Percentiles rank a stretch among this genome's conserved stretches.
These are phyloP conservation scores for Nannizzia gypsea DNA, from an alignment of 2,329 filamentous ascomycete species.

Conservation along the genomic window DNA sequence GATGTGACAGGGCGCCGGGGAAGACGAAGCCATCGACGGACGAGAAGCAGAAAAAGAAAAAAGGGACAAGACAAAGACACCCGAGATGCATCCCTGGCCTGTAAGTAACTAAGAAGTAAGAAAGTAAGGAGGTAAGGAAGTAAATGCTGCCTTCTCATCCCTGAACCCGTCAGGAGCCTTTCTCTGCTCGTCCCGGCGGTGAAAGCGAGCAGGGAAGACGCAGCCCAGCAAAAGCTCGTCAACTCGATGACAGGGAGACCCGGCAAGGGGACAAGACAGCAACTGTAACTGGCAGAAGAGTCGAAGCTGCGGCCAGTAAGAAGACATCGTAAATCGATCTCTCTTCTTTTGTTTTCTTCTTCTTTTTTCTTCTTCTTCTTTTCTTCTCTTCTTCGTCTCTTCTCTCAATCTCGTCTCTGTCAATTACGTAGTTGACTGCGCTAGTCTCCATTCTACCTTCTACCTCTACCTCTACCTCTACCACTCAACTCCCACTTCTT, in stretches of 20 bases:
- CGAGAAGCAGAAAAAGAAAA: neutral
- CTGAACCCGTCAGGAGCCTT: neutral
- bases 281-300: too few species aligned
- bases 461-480: neutral
- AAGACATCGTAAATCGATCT: slow-evolving; percentile 1
- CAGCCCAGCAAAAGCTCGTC: too few species aligned
- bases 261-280: neutral
- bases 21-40: neutral
- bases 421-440: neutral
- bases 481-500: neutral
- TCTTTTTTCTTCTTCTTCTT: too few species aligned
- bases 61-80: neutral
- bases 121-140: too few species aligned
- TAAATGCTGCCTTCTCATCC: too few species aligned
- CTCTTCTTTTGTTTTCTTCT: neutral
- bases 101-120: too few species aligned
- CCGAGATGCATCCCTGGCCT: neutral
- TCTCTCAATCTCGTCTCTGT: neutral
- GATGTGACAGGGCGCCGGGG: neutral
- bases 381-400: neutral
- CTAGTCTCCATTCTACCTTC: neutral
- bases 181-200: too few species aligned
- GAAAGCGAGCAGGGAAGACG: neutral
- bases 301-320: neutral
- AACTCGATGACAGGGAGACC: neutral